Conservation (phyloP, 495 filamentous ascomycete species). For the Neurospora tetrasperma region DNA sequence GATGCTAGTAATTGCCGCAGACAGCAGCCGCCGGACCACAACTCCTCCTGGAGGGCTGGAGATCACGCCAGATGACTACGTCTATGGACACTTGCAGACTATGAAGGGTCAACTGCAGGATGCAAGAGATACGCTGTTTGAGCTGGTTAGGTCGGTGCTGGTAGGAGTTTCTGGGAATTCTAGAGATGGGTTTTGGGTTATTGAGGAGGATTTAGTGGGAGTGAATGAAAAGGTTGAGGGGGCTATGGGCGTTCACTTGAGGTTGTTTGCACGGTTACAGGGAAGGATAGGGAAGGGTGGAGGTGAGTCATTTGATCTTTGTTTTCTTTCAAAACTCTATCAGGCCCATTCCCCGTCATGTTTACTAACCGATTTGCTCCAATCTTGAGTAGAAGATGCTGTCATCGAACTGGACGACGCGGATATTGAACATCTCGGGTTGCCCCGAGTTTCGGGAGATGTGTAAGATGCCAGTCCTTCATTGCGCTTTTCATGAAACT, state of each 20-base stretch:
- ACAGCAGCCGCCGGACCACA: constrained; percentile 1
- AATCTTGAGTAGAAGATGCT: neutral
- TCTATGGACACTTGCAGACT: constrained; percentile 4
- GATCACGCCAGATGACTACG: neutral
- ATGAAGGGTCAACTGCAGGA: constrained; percentile 3
- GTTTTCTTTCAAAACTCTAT: neutral
- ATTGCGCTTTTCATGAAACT: neutral
- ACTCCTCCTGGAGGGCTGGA: neutral
- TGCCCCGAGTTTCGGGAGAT: constrained; percentile 1
- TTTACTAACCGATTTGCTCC: neutral
- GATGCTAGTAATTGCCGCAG: constrained; percentile 13
- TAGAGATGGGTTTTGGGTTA: constrained; percentile 3
- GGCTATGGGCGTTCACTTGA: constrained; percentile 2
- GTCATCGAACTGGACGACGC: constrained; percentile 2
- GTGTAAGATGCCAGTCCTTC: neutral
- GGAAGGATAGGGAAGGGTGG: neutral
- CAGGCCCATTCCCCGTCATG: neutral
- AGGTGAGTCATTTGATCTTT: neutral
- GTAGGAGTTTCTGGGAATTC: constrained; percentile 4
- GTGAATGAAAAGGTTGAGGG: constrained; percentile 3
- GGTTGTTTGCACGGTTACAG: constrained; percentile 1
- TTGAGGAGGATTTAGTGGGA: neutral
- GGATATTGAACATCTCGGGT: constrained; percentile 3
- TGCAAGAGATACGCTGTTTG: neutral
- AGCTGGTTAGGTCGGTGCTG: neutral